Evolutionary conservation across 2,329 filamentous ascomycete genomes (phyloP), one percentile per base, ranked within the genome.

Genomic region (Fusarium vanettenii): DNA sequence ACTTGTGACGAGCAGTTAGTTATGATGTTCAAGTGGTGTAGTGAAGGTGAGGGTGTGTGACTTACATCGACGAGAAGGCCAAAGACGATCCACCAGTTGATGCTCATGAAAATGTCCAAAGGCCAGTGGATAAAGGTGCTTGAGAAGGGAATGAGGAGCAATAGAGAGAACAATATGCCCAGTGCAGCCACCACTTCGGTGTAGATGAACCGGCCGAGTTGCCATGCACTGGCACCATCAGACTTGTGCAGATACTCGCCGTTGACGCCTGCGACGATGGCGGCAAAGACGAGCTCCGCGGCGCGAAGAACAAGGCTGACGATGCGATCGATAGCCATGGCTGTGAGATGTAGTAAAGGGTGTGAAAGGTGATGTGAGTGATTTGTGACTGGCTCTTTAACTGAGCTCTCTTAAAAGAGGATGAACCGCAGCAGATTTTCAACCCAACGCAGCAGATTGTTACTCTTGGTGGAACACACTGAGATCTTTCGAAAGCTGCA

Each of bases 91-190:
- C 94, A 94, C 92, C 92, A 95, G 59, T 89, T 86, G 65, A 92
- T 83, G 52, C 91, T 92, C 75, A 95, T 85, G 78, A 95, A 74
- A 29, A 95, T 78, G 79, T 96, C 94, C 76, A 91, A 85, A 0
- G 92, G 92, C 88, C 92, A 95, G 82, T 92, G 88, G 71, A 91
- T 87, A 82, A 95, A 94, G 56, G 87, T 88, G 60, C 85, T 85
- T 3, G 90, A 89, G 79, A 94, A 93, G 2, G 94, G 94, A 45
- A 95, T 86, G 31, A 95, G 86, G 90, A 93, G 94, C 72, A 95
- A 81, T 29, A 95, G 83, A 6, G 90, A 86, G n/a, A 94, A 85
- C 45, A 95, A 81, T 64, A 95, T 90, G 14, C 91, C 90, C 20
- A 95, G 79, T 22, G 87, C 91, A 4, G 94, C 92, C 43, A 95